Base-by-base conservation (phyloP, 768 basidiomycete genomes). In the Rhodotorula diobovata region DNA sequence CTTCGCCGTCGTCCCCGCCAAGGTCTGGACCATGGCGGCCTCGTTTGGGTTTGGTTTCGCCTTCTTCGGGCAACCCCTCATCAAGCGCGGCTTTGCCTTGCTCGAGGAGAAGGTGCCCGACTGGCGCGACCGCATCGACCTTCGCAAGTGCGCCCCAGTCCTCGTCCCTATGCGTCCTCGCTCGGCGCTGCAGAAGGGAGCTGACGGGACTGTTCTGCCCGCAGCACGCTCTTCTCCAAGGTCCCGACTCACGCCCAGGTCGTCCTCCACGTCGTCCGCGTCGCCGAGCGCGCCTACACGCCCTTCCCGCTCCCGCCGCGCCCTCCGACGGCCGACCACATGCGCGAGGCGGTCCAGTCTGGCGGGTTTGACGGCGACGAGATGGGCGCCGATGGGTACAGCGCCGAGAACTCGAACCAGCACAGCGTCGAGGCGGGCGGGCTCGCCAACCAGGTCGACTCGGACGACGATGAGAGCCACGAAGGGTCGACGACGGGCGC, bases 161-260 rank as follows among this genome's bases (percentile, higher is more conserved):
- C 35, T 45, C 30, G 5, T 30, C 30, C 28, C 50, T 20, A 45
- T 8, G 41, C 4, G 16, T 45, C 43, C 7, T 32, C 48, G n/a
- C n/a, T n/a, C n/a, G n/a, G 32, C 20, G 43, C 21, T 28, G 43
- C 35, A 45, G 35, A 57, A 12, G 62, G 9, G 48, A 28, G 48
- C 48, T 67, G 39, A 67, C 62, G n/a, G 12, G 57, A 30, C 28
- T 39, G 11, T 5, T 61, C 80, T 79, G 75, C 81, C 12, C n/a
- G 21, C 58, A 59, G 58, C 58, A 59, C 81, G 4, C 73, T 82
- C 63, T 66, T 82, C 48, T 80, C 78, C 50, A 73, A 79, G 34
- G 82, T 82, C 5, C 82, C 82, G 15, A 82, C 81, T 66, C 79
- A 82, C 71, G 79, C 79, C 35, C 82, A 82, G 55, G 74, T 82